Evolutionary conservation across 2,329 filamentous ascomycete genomes (phyloP), one percentile per base, ranked within the genome.

Genomic region (Pseudogymnoascus verrucosus): DNA sequence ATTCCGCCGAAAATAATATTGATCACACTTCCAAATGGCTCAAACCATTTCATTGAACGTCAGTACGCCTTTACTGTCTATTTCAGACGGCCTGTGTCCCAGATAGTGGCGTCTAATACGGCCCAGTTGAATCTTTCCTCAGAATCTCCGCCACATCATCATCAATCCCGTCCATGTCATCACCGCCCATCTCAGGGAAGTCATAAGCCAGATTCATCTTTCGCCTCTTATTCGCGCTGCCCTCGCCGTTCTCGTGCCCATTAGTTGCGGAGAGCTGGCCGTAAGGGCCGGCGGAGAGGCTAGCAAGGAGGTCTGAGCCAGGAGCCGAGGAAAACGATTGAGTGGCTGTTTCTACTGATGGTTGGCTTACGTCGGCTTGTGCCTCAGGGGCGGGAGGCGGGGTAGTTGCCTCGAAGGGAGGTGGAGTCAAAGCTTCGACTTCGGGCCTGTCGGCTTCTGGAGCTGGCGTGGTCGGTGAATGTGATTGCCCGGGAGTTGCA

Each of bases 351-450:
- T 63, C n/a, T 61, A 65, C 42, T 62, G 68, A 42, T 44, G 42
- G 39, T 37, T 39, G 40, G 23, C 28, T 26, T 21, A 34, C n/a
- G 40, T 47, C 28, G 57, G 65, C 28, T 63, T 51, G 28, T 80
- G 80, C 5, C 79, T 81, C 6, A 76, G 67, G 65, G 40, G 68
- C 69, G 3, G 59, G 59, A 4, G 64, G 57, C 7, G 68, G 63
- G 8, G 68, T 79, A 61, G 80, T 77, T 19, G 83, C 82, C 63
- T 85, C 84, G 65, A 85, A 82, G 1, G 86, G 79, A 1, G 89
- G 90, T n/a, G 92, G 93, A 0, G 93, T 97, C 63, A 97, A 81
- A 5, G 88, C 89, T 75, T 98, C 93, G 64, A 96, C 82, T 69
- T 93, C 86, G 1, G 93, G 93, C 36, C 91, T 86, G 65, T 87